A percentile compares a stretch with the other conserved stretches of the same genome.
phyloP scores from a whole-genome alignment of 169 alveolate species.

The Eimeria sp. region DNA sequence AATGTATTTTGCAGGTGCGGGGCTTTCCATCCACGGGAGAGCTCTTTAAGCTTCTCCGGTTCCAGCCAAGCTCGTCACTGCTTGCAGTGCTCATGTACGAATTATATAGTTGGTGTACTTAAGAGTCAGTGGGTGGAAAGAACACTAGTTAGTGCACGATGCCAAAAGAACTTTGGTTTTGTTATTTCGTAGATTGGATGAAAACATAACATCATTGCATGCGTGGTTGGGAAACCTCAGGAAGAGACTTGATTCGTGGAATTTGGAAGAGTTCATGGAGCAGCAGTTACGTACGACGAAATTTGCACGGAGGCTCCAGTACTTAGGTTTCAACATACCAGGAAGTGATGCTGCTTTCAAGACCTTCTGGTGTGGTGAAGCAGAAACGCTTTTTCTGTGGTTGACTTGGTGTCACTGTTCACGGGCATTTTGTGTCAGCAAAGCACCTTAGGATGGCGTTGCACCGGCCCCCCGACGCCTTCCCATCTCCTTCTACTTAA shows the following conservation, averaged over 20 bases:
- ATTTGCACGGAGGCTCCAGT: conserved; percentile 55
- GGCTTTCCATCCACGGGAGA: conserved; percentile 66
- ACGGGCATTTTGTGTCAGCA: not conserved
- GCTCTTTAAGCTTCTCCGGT: conserved; percentile 60
- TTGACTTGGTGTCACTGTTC: not conserved
- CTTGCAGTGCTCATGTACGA: conserved; percentile 68
- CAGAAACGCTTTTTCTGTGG: not conserved
- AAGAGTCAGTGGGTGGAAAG: not conserved
- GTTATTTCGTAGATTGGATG: too few relatives aligned
- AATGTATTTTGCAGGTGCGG: conserved; percentile 41
- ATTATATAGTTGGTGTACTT: not conserved
- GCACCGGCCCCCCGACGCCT: not conserved
- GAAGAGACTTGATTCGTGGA: conserved; percentile 59
- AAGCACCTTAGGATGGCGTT: not conserved
- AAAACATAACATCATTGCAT: not conserved
- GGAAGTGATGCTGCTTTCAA: conserved; percentile 51
- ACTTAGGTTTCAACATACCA: conserved; percentile 46
- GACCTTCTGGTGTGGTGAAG: conserved; percentile 52
- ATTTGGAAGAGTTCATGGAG: conserved; percentile 40
- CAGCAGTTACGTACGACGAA: conserved; percentile 31
- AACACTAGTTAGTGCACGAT: not conserved
- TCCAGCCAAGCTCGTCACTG: conserved; percentile 66
- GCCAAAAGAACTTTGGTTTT: too few relatives aligned
- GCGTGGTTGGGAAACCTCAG: not conserved
- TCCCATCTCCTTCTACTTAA: not conserved